Evolutionary conservation across 345 rosid genomes (phyloP), one percentile per base, ranked within the genome.

Genomic region (Salix arbutifolia): DNA sequence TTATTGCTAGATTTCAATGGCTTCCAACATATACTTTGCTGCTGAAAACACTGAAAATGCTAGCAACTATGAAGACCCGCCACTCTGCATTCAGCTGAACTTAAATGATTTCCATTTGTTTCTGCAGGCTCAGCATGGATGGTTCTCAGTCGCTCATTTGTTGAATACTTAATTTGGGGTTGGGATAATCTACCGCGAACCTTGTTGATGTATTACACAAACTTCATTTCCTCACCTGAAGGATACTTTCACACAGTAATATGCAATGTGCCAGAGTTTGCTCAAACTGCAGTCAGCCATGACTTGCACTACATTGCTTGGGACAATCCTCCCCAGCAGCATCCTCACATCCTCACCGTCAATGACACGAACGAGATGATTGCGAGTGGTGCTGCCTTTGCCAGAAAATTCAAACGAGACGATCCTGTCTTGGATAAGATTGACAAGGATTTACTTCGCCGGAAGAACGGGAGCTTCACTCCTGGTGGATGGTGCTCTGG

Each of bases 401-500:
- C 97, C 58, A 83, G 98, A 75, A 96, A 96, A 77, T 94, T 96
- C 85, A 88, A 67, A 73, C 74, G 71, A 68, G 85, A 89, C 12
- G 88, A 87, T 19, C 80, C 83, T n/a, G 92, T 84, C 35, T 84
- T 96, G 53, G 92, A 96, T 72, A 80, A 42, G 83, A 94, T 96
- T 5, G 99, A 96, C 38, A 79, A 81, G 68, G 94, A 90, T 21
- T 74, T 94, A 75, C 97, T 96, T 72, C 71, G 78, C 26, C 87
- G 99, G 75, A 81, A 66, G 40, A 87, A 70, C 3, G 91, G 85
- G 13, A 78, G 86, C 69, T 92, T 96, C 85, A 90, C 98, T 74
- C 97, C 99, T 8, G 98, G 99, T 53, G 97, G 93, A 44, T 96
- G 99, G 99, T 96, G 98, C 78, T 78, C 91, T 7, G 97, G 91